Base-by-base conservation (phyloP, 805 yeast genomes). In the Kuraishia ogatae region DNA sequence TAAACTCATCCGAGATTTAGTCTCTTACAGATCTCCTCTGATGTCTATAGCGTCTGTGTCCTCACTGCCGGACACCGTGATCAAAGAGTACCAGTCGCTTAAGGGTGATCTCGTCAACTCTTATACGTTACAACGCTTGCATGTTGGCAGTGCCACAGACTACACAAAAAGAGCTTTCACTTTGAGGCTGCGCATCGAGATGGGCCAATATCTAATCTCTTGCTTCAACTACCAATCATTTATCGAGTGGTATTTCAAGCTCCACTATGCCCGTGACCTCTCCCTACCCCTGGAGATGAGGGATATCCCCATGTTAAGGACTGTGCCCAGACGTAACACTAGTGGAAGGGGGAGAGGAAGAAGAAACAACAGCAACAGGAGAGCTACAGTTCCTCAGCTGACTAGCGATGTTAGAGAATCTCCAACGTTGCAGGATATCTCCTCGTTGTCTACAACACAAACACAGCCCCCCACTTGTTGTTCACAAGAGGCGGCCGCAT, bases 71-170 rank as follows among this genome's bases (percentile, higher is more conserved):
- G 23, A n/a, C 8, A 2, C 10, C 4, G 7, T 21, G 22, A n/a
- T 19, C 39, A 20, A 22, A 17, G 17, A 28, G 7, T 24, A 20
- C n/a, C 43, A 39, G 39, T n/a, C 49, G 23, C 24, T 63, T 1
- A 57, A 57, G 39, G 54, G 56, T 15, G 39, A 50, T 1, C 19
- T 51, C 6, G 39, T 60, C 2, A 53, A 55, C 51, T 54, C 66
- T 2, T 64, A 57, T 46, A 67, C 72, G 5, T 53, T 70, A 46
- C 72, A 70, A 56, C 69, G 69, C 39, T 53, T 69, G 2, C 58
- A 59, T 46, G 67, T 64, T 55, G 73, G 73, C 13, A 66, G 62
- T 50, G 73, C 72, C 4, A 49, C 65, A 2, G 73, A 70, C 53
- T 64, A 54, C 29, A 59, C 55, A 2, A 47, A 24, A 10, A 64